A percentile compares a stretch with the other conserved stretches of the same genome.
These are phyloP conservation scores for Bipolaris sorokiniana DNA, from an alignment of 2,329 filamentous ascomycete genomes.

Conservation along the genomic window DNA sequence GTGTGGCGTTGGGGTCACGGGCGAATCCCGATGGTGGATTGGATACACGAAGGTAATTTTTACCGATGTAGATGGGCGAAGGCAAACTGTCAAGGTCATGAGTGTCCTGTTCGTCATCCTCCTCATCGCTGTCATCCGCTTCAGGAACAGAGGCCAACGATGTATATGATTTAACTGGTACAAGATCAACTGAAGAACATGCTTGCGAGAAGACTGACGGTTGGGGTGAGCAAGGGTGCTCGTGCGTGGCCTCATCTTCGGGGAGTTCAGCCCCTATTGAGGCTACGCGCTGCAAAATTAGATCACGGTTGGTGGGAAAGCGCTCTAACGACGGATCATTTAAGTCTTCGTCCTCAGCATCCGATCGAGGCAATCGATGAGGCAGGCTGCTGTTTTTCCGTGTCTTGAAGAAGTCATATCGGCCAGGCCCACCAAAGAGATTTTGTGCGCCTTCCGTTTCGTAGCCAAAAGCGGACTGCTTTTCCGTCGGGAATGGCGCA, in stretches of 20 bases:
- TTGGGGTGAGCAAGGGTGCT: conserved; percentile 30
- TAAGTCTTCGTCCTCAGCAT: conserved; percentile 38
- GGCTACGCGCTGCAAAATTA: conserved; percentile 37
- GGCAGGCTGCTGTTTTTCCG: conserved; percentile 34
- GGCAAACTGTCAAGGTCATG: conserved; percentile 24
- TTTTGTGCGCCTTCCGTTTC: conserved; percentile 16
- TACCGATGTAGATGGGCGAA: conserved; percentile 28
- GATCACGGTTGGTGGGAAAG: conserved; percentile 38
- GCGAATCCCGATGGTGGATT: conserved; percentile 10
- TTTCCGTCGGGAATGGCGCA: conserved; percentile 7
- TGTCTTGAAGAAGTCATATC: conserved; percentile 25
- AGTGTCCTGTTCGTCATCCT: conserved; percentile 17
- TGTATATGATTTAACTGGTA: conserved; percentile 31
- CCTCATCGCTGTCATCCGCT: conserved; percentile 29
- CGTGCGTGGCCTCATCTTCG: conserved; percentile 32
- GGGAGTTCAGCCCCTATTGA: conserved; percentile 35
- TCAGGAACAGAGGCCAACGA: conserved; percentile 39
- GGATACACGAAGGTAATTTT: conserved; percentile 4
- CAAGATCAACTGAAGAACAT: conserved; percentile 41
- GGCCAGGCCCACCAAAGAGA: conserved; percentile 16
- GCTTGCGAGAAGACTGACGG: conserved; percentile 35
- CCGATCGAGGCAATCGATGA: conserved; percentile 35
- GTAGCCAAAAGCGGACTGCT: conserved; percentile 18
- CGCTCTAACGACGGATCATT: conserved; percentile 36
- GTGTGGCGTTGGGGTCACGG: conserved; percentile 22